Evolutionary conservation across 345 rosid genomes (phyloP).

Genomic region (Pelargonium nanum): DNA sequence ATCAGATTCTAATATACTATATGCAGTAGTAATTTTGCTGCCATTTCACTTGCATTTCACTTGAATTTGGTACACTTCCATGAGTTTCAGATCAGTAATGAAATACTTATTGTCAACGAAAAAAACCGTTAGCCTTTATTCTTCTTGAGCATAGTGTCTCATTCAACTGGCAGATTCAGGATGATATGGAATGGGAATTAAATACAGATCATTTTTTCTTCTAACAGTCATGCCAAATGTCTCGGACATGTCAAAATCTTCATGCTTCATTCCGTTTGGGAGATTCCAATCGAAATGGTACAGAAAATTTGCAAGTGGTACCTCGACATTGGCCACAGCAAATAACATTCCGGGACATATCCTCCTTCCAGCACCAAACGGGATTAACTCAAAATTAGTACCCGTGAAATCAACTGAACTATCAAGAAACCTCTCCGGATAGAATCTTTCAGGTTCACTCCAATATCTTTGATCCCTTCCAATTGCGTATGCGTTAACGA

Average conservation of each 20-base stretch:
- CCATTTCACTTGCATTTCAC: too few relatives aligned
- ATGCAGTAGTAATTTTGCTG: too few relatives aligned
- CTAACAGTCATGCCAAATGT: not conserved
- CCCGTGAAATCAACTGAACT: constrained; percentile 10
- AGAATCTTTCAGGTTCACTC: constrained; percentile 10
- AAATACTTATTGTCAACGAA: too few relatives aligned
- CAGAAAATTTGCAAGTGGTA: constrained; percentile 4
- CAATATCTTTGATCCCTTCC: constrained; percentile 13
- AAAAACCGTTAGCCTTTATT: too few relatives aligned
- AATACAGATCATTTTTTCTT: constrained; percentile 1
- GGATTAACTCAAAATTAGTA: constrained; percentile 5
- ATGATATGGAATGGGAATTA: not conserved
- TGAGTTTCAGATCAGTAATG: too few relatives aligned
- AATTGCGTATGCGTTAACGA: constrained; percentile 10
- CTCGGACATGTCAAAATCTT: constrained; percentile 10
- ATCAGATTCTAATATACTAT: too few relatives aligned
- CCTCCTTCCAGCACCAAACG: constrained; percentile 17
- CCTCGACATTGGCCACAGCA: constrained; percentile 5
- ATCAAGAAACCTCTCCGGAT: constrained; percentile 12
- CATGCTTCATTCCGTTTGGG: not conserved
- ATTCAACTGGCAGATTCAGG: too few relatives aligned
- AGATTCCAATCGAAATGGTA: constrained; percentile 11
- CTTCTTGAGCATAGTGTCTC: too few relatives aligned
- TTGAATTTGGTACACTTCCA: too few relatives aligned
- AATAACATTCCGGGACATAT: constrained; percentile 11